A percentile compares a stretch with the other conserved stretches of the same genome.
Conservation (phyloP, 495 filamentous ascomycete species). For the Lineolata rhizophorae region DNA sequence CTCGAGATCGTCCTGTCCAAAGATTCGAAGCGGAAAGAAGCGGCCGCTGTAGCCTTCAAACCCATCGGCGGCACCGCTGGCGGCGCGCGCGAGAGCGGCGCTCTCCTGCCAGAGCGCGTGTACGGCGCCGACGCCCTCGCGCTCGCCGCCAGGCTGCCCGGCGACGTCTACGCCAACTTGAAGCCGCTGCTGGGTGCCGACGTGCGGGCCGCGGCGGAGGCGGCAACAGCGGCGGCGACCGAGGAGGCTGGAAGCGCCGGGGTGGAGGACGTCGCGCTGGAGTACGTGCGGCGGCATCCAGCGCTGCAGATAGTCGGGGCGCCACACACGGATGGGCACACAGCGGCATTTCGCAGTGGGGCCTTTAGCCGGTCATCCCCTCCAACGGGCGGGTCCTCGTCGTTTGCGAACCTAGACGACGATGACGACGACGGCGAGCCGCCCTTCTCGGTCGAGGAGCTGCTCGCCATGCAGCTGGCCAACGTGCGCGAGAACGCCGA, state of each 20-base stretch:
- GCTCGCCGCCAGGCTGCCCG: constrained; percentile 66
- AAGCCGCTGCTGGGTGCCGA: constrained; percentile 59
- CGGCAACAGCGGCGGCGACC: too few species aligned
- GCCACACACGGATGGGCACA: constrained; percentile 31
- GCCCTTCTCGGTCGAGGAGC: constrained; percentile 72
- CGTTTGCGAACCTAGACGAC: constrained; percentile 26
- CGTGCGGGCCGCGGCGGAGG: constrained; percentile 18
- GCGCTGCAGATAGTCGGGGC: constrained; percentile 33
- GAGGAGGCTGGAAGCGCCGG: too few species aligned
- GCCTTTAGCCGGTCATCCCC: constrained; percentile 61
- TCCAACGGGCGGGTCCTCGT: too few species aligned
- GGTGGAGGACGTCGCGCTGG: too few species aligned
- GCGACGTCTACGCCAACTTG: constrained; percentile 84
- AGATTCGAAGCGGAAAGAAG: constrained; percentile 92
- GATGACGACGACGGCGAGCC: constrained; percentile 33
- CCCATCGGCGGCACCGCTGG: constrained; percentile 24
- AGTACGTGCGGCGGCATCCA: constrained; percentile 52
- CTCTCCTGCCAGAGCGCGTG: constrained; percentile 60
- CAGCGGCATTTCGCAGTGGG: not conserved
- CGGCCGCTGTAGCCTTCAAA: constrained; percentile 83
- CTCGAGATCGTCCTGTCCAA: constrained; percentile 98
- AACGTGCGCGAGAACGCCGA: constrained; percentile 76
- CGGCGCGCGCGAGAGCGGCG: constrained; percentile 23
- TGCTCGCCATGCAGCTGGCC: constrained; percentile 90
- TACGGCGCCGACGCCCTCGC: constrained; percentile 86